Conservation (phyloP, 75 land plant species). For the Picea glauca region DNA sequence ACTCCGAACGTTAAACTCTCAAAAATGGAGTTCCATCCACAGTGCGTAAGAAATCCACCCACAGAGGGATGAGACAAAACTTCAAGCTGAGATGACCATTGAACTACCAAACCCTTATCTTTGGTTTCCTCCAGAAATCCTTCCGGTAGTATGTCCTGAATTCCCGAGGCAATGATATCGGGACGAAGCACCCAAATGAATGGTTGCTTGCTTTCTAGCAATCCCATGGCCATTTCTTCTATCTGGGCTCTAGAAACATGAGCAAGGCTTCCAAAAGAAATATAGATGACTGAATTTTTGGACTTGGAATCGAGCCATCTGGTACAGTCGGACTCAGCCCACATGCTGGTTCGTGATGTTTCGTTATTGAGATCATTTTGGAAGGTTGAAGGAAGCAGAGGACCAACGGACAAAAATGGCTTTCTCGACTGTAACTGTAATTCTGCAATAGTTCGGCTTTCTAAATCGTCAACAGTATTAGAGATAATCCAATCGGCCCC, state of each 20-base stretch:
- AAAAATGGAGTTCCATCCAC: constrained; percentile 64
- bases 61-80: constrained; percentile 40
- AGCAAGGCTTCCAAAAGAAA: constrained; percentile 53
- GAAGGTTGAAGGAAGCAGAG: constrained; percentile 24
- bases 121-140: constrained; percentile 29
- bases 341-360: constrained; percentile 21
- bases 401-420: constrained; percentile 34
- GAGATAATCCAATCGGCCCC: constrained; percentile 29
- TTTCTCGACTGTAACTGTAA: constrained; percentile 5
- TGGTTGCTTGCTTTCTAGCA: constrained; percentile 23
- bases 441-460: constrained; percentile 20
- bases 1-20: constrained; percentile 50
- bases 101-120: constrained; percentile 34
- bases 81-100: constrained; percentile 39
- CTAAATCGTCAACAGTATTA: constrained; percentile 38
- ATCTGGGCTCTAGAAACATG: constrained; percentile 24
- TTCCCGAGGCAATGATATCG: constrained; percentile 28
- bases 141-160: constrained; percentile 24
- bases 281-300: constrained; percentile 38
- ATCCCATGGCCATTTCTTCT: constrained; percentile 34
- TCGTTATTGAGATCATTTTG: too few relatives aligned
- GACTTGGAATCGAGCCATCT: constrained; percentile 41
- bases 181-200: constrained; percentile 56
- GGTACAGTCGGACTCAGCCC: constrained; percentile 44
- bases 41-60: constrained; percentile 58